A percentile compares a stretch with the other conserved stretches of the same genome.
Conservation (phyloP, 805 yeast species). For the Cyberlindnera xylosilytica region DNA sequence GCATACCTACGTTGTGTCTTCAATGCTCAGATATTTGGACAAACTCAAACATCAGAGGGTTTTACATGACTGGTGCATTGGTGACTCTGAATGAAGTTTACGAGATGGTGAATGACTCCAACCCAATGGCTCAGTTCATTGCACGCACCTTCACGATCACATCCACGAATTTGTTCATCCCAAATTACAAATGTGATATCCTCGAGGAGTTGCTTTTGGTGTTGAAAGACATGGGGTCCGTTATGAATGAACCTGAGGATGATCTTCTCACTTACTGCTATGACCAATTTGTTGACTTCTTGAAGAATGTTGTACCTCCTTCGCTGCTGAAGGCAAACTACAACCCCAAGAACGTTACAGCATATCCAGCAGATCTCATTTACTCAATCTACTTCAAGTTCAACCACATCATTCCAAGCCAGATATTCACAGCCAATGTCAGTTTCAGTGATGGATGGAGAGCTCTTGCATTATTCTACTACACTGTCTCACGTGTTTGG, state of each 20-base stretch:
- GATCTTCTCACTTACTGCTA: constrained; percentile 5
- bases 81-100: constrained; percentile 18
- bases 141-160: constrained; percentile 5
- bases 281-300: constrained; percentile 9
- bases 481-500: constrained; percentile 19
- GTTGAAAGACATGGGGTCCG: constrained; percentile 9
- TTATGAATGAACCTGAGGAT: constrained; percentile 14
- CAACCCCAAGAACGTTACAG: constrained; percentile 10
- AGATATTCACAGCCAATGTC: constrained; percentile 9
- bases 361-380: constrained; percentile 18
- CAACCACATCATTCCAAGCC: constrained; percentile 20
- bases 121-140: constrained; percentile 19
- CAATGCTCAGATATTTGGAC: constrained; percentile 18
- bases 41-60: constrained; percentile 10
- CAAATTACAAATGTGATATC: constrained; percentile 17
- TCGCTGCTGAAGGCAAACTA: neutral
- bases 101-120: constrained; percentile 9
- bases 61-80: constrained; percentile 19
- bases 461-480: constrained; percentile 17
- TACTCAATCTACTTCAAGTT: constrained; percentile 19
- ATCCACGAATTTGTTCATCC: constrained; percentile 18
- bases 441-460: constrained; percentile 13
- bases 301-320: constrained; percentile 7
- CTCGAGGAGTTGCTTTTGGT: constrained; percentile 19
- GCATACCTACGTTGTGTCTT: constrained; percentile 16